phyloP scores from a whole-genome alignment of 2,329 filamentous ascomycete species.

The Triangularia setosa region DNA sequence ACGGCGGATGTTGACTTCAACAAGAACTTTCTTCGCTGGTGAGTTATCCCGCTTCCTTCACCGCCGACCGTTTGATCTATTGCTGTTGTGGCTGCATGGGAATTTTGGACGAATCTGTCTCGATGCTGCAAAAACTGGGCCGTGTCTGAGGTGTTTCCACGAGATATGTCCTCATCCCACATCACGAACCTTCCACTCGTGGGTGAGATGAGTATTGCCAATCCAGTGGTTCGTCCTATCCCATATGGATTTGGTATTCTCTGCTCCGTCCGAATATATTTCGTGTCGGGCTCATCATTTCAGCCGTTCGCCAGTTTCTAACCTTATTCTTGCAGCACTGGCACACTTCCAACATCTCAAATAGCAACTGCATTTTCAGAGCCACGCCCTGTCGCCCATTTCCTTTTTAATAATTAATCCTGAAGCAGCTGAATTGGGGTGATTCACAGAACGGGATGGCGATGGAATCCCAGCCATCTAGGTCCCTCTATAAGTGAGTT shows the following conservation, averaged over 20 bases:
- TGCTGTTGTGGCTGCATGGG: neutral
- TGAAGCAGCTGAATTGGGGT: conserved; percentile 3
- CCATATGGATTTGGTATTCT: neutral
- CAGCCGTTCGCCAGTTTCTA: neutral
- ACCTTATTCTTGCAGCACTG: neutral
- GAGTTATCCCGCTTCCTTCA: neutral
- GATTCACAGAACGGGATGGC: neutral
- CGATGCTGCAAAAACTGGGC: neutral
- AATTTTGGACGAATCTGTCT: neutral
- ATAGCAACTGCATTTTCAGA: conserved; percentile 5
- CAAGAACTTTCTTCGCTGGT: neutral
- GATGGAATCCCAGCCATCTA: conserved; percentile 14
- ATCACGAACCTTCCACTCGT: neutral
- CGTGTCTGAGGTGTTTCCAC: neutral
- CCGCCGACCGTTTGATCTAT: too few relatives aligned
- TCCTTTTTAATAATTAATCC: neutral
- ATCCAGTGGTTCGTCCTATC: neutral
- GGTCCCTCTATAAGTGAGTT: conserved; percentile 11
- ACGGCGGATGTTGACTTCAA: neutral
- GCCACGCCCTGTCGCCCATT: conserved; percentile 1
- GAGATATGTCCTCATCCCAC: neutral
- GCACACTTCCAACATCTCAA: neutral
- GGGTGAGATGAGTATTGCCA: neutral
- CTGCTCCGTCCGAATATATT: neutral
- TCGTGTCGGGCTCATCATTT: neutral